Evolutionary conservation across 2,329 filamentous ascomycete genomes (phyloP), one percentile per base, ranked within the genome.

Genomic region (Rhytidhysteron rufulum): DNA sequence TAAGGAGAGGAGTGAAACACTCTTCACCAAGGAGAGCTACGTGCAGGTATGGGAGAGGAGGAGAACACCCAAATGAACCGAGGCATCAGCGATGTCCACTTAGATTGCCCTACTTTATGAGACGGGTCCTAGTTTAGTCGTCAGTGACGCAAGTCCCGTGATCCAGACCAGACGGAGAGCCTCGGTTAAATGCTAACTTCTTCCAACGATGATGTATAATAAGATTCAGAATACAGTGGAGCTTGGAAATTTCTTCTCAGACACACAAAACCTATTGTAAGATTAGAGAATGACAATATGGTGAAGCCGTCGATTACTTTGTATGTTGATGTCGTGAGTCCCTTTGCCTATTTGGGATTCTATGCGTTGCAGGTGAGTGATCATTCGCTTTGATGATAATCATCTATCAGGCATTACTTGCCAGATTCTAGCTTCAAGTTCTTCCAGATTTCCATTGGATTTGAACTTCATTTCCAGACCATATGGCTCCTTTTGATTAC

Each of bases 31-130:
- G 38, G 93, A 98, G 75, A 86, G 86, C 41, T 97, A 97, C 72
- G 69, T 97, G 43, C 94, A 97, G 78, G 81, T 98, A 32, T 97
- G 93, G 93, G 93, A 97, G 72, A 77, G 86, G 65, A 79, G 89
- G 66, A 83, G 79, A 59, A 73, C n/a, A n/a, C n/a, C n/a, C n/a
- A n/a, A 11, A 18, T 18, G 11, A 34, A 34, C 10, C 9, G 11
- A 18, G 17, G 31, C 31, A 11, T 9, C 11, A 34, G 9, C 10
- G 10, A 34, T 10, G 31, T n/a, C 50, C n/a, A n/a, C n/a, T n/a
- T n/a, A n/a, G n/a, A n/a, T n/a, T n/a, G n/a, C n/a, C n/a, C n/a
- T n/a, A n/a, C n/a, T n/a, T n/a, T n/a, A n/a, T n/a, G n/a, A n/a
- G n/a, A n/a, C n/a, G n/a, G n/a, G n/a, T n/a, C n/a, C n/a, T n/a